Base-by-base conservation (phyloP, 2,329 filamentous ascomycete genomes). In the Pseudopyricularia cyperi region DNA sequence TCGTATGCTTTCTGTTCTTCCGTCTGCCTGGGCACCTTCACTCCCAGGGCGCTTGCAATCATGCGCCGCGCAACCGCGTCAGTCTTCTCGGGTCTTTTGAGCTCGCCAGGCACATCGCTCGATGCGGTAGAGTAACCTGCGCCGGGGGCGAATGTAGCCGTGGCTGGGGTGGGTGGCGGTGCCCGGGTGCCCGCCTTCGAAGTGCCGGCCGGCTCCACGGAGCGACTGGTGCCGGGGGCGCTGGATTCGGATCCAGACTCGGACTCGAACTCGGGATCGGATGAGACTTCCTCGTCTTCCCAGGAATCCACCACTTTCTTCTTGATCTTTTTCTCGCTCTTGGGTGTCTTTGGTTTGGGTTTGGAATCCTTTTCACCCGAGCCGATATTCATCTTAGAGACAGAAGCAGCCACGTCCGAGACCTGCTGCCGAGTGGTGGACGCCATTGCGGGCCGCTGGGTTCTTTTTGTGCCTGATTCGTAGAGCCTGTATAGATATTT, bases 1-100 rank as follows among this genome's bases (percentile, higher is more conserved):
- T 97, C 90, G 65, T 93, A 97, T 52, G 88, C 87, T 59, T 76
- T 78, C 73, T 95, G 87, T 69, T 96, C 90, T 56, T 94, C 89
- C 1, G 89, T 96, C 65, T 83, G 79, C 70, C 80, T 85, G 32
- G 89, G 88, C 33, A 83, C 81, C 61, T 83, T 81, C 52, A 96
- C 79, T 1, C 93, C 93, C 57, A 97, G 70, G 0, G 87, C 89
- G 3, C 86, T 87, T 1, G 89, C 89, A 64, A 98, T 97, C 79
- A 98, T 76, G 54, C 93, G 76, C 55, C 86, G 80, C 5, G 93
- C 93, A 37, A 95, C 89, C 1, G 89, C 88, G 55, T 94, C 94
- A 56, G 90, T 94, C 73, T 95, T 98, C 68, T 95, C 90, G 0
- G 89, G 91, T 37, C 87, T 71, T 52, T 54, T 54, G 57, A 58